Base-by-base conservation (phyloP, 306 rosid species). In the Macrotyloma uniflorum region DNA sequence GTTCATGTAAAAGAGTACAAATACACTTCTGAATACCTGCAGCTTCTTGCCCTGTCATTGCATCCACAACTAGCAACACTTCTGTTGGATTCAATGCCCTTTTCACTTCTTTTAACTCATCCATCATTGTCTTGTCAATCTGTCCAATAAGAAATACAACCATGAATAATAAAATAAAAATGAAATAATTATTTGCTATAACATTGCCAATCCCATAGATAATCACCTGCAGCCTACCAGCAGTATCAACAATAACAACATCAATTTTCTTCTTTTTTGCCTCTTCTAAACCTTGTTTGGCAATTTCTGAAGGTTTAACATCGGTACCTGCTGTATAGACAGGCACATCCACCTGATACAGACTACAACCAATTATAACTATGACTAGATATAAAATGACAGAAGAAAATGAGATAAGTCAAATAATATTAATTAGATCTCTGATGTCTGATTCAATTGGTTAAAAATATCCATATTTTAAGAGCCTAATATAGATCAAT, bases 1-100 rank as follows among this genome's bases (percentile, higher is more conserved):
- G 14, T 70, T 55, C 35, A 45, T 26, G 38, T 55, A 23, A 73
- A 77, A 33, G 47, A 66, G 42, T 78, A 40, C 40, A 87, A 45
- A 22, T 57, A 45, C 61, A 80, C 53, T 70, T 46, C 67, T 42
- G 72, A 74, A 49, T 81, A 95, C 99, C 99, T 74, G 99, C 99
- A 54, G 99, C 99, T 88, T 95, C 98, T 85, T 95, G 99, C 70
- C 99, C 99, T 64, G 99, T 95, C 99, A 95, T 95, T 67, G 99
- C 99, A 95, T 95, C 99, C 79, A 95, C 99, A 80, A 95, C 99
- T 63, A 95, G 89, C 84, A 95, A 88, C 78, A 91, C 93, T 85
- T 95, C 99, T 0, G 94, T 93, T 42, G 99, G 98, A 82, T 90
- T 91, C 86, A 93, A 55, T 65, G 33, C 87, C 77, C 77, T 74